Evolutionary conservation across 352 stramenopile species (phyloP).

Genomic region (Pythium dissimile): DNA sequence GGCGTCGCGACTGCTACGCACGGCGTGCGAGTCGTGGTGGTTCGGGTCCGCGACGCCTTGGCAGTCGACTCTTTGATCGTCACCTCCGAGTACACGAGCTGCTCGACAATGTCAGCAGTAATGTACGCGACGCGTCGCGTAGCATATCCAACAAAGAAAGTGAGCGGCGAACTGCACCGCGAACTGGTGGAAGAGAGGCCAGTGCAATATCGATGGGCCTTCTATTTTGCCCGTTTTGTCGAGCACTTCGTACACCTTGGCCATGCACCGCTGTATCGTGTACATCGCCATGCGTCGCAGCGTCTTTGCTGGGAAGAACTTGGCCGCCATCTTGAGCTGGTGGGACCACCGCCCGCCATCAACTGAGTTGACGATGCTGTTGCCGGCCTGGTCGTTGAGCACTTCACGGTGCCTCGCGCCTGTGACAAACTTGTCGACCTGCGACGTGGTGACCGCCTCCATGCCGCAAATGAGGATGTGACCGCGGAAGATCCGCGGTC

Average conservation of each 20-base stretch:
- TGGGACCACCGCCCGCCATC: constrained; percentile 32
- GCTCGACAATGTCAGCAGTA: background rate
- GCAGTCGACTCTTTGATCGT: too few relatives aligned
- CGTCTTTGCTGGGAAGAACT: constrained; percentile 30
- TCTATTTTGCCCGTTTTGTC: background rate
- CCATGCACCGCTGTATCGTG: constrained; percentile 7
- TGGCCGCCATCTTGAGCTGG: constrained; percentile 27
- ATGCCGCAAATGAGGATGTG: too few relatives aligned
- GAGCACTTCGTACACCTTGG: background rate
- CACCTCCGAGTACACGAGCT: too few relatives aligned
- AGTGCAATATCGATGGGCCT: constrained; percentile 18
- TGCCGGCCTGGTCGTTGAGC: constrained; percentile 20
- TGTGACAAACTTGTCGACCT: constrained; percentile 34
- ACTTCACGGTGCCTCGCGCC: constrained; percentile 14
- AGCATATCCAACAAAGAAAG: background rate
- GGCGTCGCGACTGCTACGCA: background rate
- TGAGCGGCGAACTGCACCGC: too few relatives aligned
- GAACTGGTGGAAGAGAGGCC: constrained; percentile 48
- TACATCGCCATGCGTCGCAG: constrained; percentile 21
- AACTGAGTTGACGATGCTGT: constrained; percentile 15
- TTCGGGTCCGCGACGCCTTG: background rate
- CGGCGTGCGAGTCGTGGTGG: background rate
- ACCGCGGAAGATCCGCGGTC: too few relatives aligned
- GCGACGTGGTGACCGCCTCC: constrained; percentile 30
- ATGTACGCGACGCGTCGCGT: too few relatives aligned